Evolutionary conservation across 768 basidiomycete species (phyloP), one percentile per base, ranked within the genome.

Genomic region (Calocybe cyanea): DNA sequence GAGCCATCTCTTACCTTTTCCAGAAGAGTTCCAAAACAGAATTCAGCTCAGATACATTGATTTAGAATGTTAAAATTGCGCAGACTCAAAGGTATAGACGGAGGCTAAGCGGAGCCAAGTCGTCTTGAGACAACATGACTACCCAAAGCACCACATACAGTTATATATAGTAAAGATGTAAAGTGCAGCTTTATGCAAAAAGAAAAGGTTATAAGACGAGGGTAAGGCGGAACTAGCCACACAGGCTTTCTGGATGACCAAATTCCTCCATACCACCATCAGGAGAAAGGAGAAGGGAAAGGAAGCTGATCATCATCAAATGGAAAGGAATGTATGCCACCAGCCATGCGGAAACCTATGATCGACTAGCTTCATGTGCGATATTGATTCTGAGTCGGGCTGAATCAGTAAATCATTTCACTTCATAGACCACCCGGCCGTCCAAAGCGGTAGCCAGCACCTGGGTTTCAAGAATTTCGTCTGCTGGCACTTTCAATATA

Each of bases 381-480:
- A 28, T 6, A 28, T 5, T 28, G 6, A 6, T 28, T 28, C 25
- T 6, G 11, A 11, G 19, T 35, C 14, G 34, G 14, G 14, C 6
- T 14, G 14, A 7, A 5, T 35, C 34, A 14, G 5, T 6, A 18
- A 11, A 14, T 46, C 60, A 67, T 24, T 67, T 49, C 24, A 42
- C 51, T 33, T 74, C 73, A 50, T 68, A 76, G 42, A 75, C 69
- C 18, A 61, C 50, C 48, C 63, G 52, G 21, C 92, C 93, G 56
- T 92, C 92, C 6, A 96, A 79, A 43, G 85, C 80, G 20, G 92
- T 94, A 5, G 81, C 78, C 15, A 79, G 61, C 32, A 91, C 87
- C 51, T 75, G 72, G 5, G 89, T 85, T 15, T 69, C 57, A 21
- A 93, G 71, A 25, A 96, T 82, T 37, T 80, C 69, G 37, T 69